Conservation (phyloP, 1,284 basidiomycete species). For the Inonotus obliquus region DNA sequence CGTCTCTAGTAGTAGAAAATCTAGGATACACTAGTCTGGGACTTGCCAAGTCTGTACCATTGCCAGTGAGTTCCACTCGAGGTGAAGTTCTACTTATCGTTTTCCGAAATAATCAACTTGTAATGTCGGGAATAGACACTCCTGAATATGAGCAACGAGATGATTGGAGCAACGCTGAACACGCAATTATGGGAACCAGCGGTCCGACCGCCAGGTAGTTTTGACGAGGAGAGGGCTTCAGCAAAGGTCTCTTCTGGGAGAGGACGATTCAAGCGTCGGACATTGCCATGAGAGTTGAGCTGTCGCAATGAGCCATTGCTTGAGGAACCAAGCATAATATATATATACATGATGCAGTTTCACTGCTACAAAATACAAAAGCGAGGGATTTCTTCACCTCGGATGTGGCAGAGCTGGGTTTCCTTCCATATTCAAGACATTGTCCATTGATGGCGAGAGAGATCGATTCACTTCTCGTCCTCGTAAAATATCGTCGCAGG, state of each 20-base stretch:
- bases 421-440: no score
- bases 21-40: slow-evolving; percentile 45
- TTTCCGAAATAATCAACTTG: neutral
- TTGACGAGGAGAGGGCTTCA: slow-evolving; percentile 46
- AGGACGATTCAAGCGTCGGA: slow-evolving; percentile 52
- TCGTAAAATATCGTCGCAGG: slow-evolving; percentile 68
- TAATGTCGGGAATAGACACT: slow-evolving; percentile 32
- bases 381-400: no score
- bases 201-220: slow-evolving; percentile 48
- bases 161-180: slow-evolving; percentile 45
- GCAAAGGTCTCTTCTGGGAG: slow-evolving; percentile 41
- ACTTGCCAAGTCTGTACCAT: slow-evolving; percentile 36
- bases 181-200: slow-evolving; percentile 55
- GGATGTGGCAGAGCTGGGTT: no score
- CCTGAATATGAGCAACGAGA: slow-evolving; percentile 41
- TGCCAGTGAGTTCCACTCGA: slow-evolving; percentile 45
- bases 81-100: slow-evolving; percentile 26
- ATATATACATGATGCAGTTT: no score
- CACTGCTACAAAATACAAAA: no score
- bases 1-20: slow-evolving; percentile 39
- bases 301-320: no score
- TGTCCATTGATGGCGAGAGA: no score
- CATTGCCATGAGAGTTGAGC: slow-evolving; percentile 51
- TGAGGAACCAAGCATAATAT: no score
- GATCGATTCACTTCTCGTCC: neutral